Evolutionary conservation across 2,329 filamentous ascomycete species (phyloP).

Genomic region (Tympanopsis confertula): DNA sequence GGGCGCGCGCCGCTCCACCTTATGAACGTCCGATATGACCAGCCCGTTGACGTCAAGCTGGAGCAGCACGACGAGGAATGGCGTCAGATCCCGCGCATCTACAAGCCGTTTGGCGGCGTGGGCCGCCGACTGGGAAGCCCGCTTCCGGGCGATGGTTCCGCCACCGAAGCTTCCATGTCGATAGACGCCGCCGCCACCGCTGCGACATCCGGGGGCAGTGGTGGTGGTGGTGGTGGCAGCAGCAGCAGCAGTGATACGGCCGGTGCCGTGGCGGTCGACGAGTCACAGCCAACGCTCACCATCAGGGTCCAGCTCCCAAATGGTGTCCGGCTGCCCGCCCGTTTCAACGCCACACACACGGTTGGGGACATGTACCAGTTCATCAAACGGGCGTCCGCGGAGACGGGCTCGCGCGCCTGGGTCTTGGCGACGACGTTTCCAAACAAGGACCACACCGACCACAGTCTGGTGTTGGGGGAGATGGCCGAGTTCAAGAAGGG

Average conservation of each 20-base stretch:
- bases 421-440: constrained; percentile 75
- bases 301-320: constrained; percentile 71
- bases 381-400: constrained; percentile 50
- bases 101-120: constrained; percentile 62
- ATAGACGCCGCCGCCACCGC: constrained; percentile 19
- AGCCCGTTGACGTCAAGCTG: constrained; percentile 70
- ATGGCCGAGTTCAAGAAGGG: constrained; percentile 55
- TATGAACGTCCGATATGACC: constrained; percentile 63
- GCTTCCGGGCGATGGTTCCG: constrained; percentile 45
- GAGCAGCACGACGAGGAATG: constrained; percentile 68
- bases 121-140: constrained; percentile 69
- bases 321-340: constrained; percentile 63
- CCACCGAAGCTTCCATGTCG: constrained; percentile 17
- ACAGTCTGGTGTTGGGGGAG: constrained; percentile 42
- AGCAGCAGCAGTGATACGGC: constrained; percentile 8
- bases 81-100: constrained; percentile 60
- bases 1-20: constrained; percentile 68
- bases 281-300: constrained; percentile 54
- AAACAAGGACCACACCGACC: constrained; percentile 67
- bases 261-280: constrained; percentile 37
- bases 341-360: constrained; percentile 72
- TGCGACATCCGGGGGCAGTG: constrained; percentile 12
- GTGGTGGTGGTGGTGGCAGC: constrained; percentile 14
- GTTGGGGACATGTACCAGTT: constrained; percentile 69
- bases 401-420: constrained; percentile 47